Evolutionary conservation across 257 asterid genomes (phyloP).

Genomic region (Nicotiana undulata): DNA sequence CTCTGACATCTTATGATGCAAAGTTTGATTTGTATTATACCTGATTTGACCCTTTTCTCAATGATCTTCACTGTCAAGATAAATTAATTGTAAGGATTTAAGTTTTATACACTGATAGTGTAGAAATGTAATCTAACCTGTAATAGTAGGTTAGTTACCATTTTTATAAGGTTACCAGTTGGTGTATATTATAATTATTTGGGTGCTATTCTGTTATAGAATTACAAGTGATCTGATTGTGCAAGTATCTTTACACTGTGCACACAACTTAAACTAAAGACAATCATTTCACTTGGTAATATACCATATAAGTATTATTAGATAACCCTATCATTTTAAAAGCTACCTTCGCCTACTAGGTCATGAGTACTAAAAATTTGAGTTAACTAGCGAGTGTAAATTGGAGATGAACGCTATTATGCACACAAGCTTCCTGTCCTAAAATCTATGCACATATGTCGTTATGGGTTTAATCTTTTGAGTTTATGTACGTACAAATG

Average conservation of each 20-base stretch:
- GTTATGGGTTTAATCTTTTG: neutral
- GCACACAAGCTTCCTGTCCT: neutral
- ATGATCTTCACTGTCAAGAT: neutral
- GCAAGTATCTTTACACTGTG: no score
- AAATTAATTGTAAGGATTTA: neutral
- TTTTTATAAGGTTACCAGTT: no score
- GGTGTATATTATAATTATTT: no score
- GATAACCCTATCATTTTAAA: neutral
- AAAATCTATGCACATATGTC: neutral
- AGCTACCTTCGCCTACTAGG: neutral
- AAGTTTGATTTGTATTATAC: neutral
- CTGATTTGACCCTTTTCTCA: neutral
- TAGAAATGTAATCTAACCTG: no score
- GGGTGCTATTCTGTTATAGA: no score
- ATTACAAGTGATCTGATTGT: no score
- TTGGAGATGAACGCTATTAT: neutral
- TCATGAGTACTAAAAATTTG: neutral
- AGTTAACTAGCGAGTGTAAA: neutral
- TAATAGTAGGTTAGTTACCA: no score
- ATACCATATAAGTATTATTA: neutral
- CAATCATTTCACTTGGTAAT: neutral
- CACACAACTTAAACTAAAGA: neutral
- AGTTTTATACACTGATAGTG: no score
- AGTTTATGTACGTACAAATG: neutral
- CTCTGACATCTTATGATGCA: neutral